phyloP scores from a whole-genome alignment of 208 protist species.

The Porcisia hertigi region DNA sequence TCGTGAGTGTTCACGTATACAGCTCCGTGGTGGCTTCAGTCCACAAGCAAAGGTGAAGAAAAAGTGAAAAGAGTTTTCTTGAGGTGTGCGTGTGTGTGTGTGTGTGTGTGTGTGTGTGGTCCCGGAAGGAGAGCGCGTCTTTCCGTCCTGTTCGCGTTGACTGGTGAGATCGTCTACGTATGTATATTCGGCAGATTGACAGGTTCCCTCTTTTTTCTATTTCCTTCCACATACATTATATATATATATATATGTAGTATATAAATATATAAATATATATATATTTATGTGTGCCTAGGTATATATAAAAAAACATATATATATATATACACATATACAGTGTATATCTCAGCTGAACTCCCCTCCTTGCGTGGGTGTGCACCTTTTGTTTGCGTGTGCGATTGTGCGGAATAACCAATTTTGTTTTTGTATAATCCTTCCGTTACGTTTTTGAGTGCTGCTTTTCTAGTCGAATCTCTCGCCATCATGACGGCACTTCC shows the following conservation, averaged over 20 bases:
- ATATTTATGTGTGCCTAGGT: too few relatives aligned
- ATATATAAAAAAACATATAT: too few relatives aligned
- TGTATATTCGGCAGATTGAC: not conserved
- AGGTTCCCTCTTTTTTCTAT: too few relatives aligned
- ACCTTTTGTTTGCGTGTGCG: not conserved
- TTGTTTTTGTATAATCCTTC: not conserved
- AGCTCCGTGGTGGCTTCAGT: too few relatives aligned
- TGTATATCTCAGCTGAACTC: too few relatives aligned
- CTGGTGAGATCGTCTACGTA: not conserved
- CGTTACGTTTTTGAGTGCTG: too few relatives aligned
- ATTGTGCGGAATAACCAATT: not conserved
- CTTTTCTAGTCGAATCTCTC: not conserved
- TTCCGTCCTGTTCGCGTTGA: not conserved
- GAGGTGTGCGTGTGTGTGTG: not conserved
- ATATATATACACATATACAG: too few relatives aligned
- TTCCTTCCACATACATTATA: not conserved
- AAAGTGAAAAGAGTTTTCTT: not conserved
- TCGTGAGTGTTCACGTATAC: not conserved
- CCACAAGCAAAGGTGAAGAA: not conserved
- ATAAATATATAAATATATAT: too few relatives aligned
- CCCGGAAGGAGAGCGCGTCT: too few relatives aligned
- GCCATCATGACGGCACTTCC: slow-evolving; percentile 36
- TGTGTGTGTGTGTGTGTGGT: not conserved
- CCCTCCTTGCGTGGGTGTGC: not conserved
- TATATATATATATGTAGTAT: too few relatives aligned